Evolutionary conservation across 2,329 filamentous ascomycete genomes (phyloP), one percentile per base, ranked within the genome.

Genomic region (Tympanopsis confertula): DNA sequence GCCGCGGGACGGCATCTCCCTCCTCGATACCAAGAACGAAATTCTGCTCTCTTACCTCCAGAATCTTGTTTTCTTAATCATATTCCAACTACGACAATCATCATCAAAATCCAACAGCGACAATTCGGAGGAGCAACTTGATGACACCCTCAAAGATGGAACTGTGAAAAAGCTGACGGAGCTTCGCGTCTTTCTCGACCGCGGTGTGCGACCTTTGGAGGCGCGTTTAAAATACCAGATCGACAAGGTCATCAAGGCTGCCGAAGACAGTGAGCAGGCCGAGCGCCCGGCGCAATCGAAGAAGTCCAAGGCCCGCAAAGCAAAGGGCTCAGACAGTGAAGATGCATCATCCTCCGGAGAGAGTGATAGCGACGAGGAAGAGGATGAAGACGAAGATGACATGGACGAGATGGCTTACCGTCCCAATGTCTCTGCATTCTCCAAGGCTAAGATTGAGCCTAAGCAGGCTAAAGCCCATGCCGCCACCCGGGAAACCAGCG

Each of bases 21-120:
- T 98, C 1, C 79, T 98, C 51, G 87, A 96, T 54, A 78, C 86
- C 45, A 98, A 98, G 65, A 96, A 93, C 61, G 91, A 98, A 55
- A 71, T 98, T n/a, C 78, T 98, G 14, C 78, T 98, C 28, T 89
- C 89, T 3, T 98, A 98, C 59, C 69, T 98, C 0, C 89, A 98
- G 52, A 93, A 94, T 51, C 75, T 96, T 3, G 85, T 91, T 33
- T 94, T 94, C 48, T 65, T 94, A 29, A 82, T 94, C 33, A 65
- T 94, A 2, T 61, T 93, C 26, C 89, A 93, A 52, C 59, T 96
- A 15, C 77, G 85, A 41, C 76, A 78, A 53, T 42, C 59, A 22
- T 50, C 54, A 42, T 41, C 52, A 45, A 44, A 40, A 32, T 44
- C 32, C 3, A 47, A 50, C 1, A 47, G 50, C 5, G 47, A 43